Conservation (phyloP, 2,329 filamentous ascomycete genomes). For the Fusarium fracticaudum region DNA sequence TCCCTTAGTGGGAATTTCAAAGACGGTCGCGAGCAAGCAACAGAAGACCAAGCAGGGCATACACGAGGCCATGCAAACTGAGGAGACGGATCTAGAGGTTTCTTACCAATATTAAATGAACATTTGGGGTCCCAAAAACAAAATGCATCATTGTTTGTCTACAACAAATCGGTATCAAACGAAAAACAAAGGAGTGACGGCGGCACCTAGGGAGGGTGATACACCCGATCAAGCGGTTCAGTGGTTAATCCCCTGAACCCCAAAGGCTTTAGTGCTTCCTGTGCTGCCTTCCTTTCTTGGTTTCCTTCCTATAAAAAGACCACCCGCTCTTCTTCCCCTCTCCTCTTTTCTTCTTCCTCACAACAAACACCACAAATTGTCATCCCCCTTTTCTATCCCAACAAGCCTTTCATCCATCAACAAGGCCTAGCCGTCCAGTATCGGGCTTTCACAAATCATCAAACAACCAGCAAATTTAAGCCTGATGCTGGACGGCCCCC, state of each 20-base stretch:
- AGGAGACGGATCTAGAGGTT: no score
- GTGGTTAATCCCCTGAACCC: background rate
- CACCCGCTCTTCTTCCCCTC: background rate
- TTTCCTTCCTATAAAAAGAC: background rate
- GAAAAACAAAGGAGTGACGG: background rate
- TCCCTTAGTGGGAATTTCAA: background rate
- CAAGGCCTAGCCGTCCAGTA: background rate
- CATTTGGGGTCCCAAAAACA: background rate
- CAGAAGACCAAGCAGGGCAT: no score
- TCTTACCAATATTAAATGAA: no score
- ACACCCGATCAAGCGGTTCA: background rate
- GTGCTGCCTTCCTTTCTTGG: background rate
- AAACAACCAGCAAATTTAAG: background rate
- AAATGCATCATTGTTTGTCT: rapidly evolving
- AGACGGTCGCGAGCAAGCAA: no score
- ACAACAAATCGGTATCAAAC: background rate
- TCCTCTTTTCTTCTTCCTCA: background rate
- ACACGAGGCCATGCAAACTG: no score
- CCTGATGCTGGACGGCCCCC: background rate
- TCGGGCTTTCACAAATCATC: background rate
- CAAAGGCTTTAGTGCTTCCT: background rate
- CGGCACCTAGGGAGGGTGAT: background rate
- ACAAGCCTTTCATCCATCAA: background rate
- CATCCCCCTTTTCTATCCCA: background rate
- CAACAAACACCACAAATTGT: background rate